phyloP scores from a whole-genome alignment of 75 land plant species.

The Gnetum montanum region DNA sequence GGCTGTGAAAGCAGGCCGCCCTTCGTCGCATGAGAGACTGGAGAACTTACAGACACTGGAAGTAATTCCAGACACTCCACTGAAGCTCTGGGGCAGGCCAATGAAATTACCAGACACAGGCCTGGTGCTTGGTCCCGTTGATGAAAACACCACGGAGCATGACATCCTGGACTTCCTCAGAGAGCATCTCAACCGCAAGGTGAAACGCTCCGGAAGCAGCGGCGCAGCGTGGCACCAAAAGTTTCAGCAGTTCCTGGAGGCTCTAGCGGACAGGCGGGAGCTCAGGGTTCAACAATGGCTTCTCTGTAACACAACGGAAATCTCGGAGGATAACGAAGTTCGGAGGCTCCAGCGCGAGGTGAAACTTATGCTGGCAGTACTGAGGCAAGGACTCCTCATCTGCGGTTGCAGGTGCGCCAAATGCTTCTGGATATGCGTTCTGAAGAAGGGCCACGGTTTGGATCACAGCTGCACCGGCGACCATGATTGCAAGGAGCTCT shows the following conservation, averaged over 20 bases:
- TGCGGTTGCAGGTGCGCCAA: constrained; percentile 22
- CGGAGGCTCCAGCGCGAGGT: constrained; percentile 16
- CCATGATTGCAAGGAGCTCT: constrained; percentile 6
- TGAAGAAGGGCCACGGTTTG: constrained; percentile 13
- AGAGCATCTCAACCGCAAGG: constrained; percentile 11
- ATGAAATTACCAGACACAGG: neutral
- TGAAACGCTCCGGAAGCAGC: constrained; percentile 3
- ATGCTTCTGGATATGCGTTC: constrained; percentile 21
- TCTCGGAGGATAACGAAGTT: constrained; percentile 17
- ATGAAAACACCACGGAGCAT: neutral
- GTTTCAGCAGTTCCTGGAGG: constrained; percentile 12
- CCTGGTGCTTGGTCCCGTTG: neutral
- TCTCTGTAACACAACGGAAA: constrained; percentile 9
- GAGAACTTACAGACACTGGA: neutral
- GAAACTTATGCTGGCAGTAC: constrained; percentile 6
- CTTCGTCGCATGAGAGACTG: neutral
- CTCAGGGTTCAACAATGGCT: constrained; percentile 17
- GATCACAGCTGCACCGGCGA: constrained; percentile 19
- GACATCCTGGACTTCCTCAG: constrained; percentile 4
- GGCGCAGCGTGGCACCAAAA: constrained; percentile 20
- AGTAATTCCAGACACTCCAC: neutral
- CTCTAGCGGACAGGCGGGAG: constrained; percentile 17
- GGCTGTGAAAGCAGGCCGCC: constrained; percentile 9
- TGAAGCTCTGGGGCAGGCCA: neutral
- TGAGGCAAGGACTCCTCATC: constrained; percentile 10